phyloP scores from a whole-genome alignment of 345 rosid species.

The Eucalyptus albens region DNA sequence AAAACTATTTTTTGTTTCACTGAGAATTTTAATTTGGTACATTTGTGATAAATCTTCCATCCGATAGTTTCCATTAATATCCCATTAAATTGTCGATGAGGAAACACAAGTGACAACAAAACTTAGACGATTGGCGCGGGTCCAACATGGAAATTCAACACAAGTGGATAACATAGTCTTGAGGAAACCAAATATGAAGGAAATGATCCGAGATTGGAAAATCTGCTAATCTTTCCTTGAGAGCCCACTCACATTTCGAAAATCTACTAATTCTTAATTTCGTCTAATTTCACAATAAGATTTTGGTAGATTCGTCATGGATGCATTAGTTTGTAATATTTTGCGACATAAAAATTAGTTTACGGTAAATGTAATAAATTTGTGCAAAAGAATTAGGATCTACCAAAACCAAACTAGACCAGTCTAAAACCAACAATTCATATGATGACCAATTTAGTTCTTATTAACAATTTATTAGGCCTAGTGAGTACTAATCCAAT shows the following conservation, averaged over 20 bases:
- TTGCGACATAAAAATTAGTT: not conserved
- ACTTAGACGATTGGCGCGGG: rapidly evolving
- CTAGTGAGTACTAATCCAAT: too few relatives aligned
- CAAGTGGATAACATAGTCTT: not conserved
- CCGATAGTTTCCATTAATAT: not conserved
- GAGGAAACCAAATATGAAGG: not conserved
- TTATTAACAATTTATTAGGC: too few relatives aligned
- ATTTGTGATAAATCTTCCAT: not conserved
- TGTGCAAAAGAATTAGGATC: too few relatives aligned
- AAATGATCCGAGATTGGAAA: not conserved
- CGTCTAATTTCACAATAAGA: not conserved
- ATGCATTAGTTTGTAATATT: not conserved
- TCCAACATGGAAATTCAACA: not conserved
- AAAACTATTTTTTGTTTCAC: not conserved
- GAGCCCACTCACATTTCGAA: too few relatives aligned
- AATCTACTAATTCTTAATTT: not conserved
- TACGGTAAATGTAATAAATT: rapidly evolving
- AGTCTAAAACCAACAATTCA: too few relatives aligned
- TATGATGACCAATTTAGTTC: too few relatives aligned
- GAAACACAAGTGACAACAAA: not conserved
- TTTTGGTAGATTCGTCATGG: not conserved
- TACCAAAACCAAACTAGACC: too few relatives aligned
- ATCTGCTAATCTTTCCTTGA: not conserved
- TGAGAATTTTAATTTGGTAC: not conserved
- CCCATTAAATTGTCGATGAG: not conserved